phyloP scores from a whole-genome alignment of 495 filamentous ascomycete genomes.

The Daldinia decipiens region DNA sequence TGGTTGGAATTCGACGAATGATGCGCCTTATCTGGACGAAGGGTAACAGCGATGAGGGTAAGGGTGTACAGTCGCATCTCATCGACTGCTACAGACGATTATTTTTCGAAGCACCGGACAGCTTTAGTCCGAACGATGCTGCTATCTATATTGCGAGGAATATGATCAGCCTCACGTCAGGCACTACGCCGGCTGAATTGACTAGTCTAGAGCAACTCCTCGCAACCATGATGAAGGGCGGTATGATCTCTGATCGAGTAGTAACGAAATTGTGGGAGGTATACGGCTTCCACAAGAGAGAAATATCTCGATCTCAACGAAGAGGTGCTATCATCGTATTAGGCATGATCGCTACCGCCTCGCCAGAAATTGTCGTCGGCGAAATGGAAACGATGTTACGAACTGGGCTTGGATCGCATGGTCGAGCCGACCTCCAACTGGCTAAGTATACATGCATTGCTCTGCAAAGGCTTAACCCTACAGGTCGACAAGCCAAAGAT shows the following conservation, averaged over 20 bases:
- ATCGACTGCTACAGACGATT: conserved; percentile 97
- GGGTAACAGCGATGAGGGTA: conserved; percentile 98
- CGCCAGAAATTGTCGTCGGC: conserved; percentile 89
- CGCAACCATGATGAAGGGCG: conserved; percentile 96
- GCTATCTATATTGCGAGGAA: conserved; percentile 97
- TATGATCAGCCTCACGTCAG: conserved; percentile 98
- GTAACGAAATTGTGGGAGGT: conserved; percentile 96
- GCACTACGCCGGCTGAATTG: conserved; percentile 90
- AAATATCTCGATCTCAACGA: conserved; percentile 92
- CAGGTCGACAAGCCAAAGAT: conserved; percentile 79
- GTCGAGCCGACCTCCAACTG: conserved; percentile 82
- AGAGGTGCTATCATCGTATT: conserved; percentile 95
- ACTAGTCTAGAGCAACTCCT: conserved; percentile 95
- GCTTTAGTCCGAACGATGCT: conserved; percentile 86
- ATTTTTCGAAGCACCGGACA: conserved; percentile 93
- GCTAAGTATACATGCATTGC: conserved; percentile 96
- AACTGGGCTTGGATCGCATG: conserved; percentile 84
- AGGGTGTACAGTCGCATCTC: conserved; percentile 95
- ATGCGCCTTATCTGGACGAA: conserved; percentile 98
- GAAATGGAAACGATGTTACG: conserved; percentile 94
- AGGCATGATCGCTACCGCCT: conserved; percentile 94
- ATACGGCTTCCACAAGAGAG: conserved; percentile 90
- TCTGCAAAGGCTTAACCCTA: conserved; percentile 87
- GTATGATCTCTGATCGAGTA: conserved; percentile 85
- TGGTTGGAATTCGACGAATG: conserved; percentile 91